These are phyloP conservation scores for Penicillium arizonense DNA, from an alignment of 495 filamentous ascomycete genomes.

Conservation along the genomic window DNA sequence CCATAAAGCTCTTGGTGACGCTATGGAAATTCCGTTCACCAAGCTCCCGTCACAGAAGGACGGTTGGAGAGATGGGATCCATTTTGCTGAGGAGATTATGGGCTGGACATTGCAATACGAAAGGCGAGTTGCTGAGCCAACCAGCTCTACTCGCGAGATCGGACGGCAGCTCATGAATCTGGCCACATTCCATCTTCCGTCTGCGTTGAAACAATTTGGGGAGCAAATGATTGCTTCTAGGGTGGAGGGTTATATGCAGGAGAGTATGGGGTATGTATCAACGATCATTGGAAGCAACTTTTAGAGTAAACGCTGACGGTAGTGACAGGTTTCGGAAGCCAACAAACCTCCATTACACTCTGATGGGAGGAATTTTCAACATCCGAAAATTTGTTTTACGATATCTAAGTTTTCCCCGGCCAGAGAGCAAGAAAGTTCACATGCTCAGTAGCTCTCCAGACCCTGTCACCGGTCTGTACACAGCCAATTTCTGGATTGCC, in stretches of 20 bases:
- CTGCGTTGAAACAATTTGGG: constrained; percentile 36
- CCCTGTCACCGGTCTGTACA: constrained; percentile 10
- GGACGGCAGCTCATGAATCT: constrained; percentile 24
- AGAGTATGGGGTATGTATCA: too few relatives aligned
- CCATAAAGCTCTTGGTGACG: constrained; percentile 39
- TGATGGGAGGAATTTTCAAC: too few relatives aligned
- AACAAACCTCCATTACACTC: too few relatives aligned
- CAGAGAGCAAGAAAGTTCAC: too few relatives aligned
- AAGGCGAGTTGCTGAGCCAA: constrained; percentile 24
- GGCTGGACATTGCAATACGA: constrained; percentile 52
- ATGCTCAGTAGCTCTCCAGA: constrained; percentile 17
- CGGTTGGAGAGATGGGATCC: constrained; percentile 52
- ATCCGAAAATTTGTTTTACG: too few relatives aligned
- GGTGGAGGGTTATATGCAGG: too few relatives aligned
- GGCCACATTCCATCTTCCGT: constrained; percentile 28
- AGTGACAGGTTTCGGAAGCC: too few relatives aligned
- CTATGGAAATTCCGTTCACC: constrained; percentile 39
- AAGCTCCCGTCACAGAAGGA: constrained; percentile 15
- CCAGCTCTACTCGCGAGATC: neutral
- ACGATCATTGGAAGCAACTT: too few relatives aligned
- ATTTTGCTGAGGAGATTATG: constrained; percentile 50
- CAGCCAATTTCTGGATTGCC: constrained; percentile 14
- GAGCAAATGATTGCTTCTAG: too few relatives aligned
- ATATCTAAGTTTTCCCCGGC: too few relatives aligned
- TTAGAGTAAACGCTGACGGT: too few relatives aligned